phyloP scores from a whole-genome alignment of 345 rosid species.

The Mercurialis annua region DNA sequence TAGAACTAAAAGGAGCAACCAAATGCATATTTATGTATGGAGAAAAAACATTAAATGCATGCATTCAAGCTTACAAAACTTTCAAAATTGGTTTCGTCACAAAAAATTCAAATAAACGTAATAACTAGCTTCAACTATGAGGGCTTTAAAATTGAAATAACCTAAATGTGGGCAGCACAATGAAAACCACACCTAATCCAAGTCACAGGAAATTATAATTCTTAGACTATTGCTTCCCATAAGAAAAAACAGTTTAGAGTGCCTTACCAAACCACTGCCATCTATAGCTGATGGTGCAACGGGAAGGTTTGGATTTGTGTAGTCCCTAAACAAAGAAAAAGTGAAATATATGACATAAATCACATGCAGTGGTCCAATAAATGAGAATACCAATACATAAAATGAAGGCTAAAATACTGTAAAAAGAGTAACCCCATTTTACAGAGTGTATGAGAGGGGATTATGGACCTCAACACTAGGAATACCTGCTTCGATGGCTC shows the following conservation, averaged over 20 bases:
- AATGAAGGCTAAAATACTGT: background rate
- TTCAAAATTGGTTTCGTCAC: background rate
- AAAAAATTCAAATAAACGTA: background rate
- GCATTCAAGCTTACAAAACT: background rate
- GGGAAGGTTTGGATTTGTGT: constrained; percentile 90
- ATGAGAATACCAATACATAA: background rate
- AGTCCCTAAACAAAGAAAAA: constrained; percentile 61
- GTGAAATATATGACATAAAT: background rate
- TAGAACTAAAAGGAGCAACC: constrained; percentile 7
- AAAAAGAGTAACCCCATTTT: background rate
- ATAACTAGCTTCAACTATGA: background rate
- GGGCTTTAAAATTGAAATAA: background rate
- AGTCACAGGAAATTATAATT: background rate
- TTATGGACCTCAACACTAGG: background rate
- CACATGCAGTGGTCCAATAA: background rate
- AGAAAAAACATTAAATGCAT: background rate
- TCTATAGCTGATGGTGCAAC: constrained; percentile 98
- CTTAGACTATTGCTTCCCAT: background rate
- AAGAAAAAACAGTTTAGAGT: background rate
- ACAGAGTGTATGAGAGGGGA: background rate
- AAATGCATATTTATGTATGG: background rate
- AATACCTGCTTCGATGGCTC: constrained; percentile 94
- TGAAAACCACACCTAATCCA: background rate
- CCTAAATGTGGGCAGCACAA: background rate
- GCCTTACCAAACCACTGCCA: constrained; percentile 70